Base-by-base conservation (phyloP, 176 grass and related monocot species). In the Puccinellia tenuiflora region DNA sequence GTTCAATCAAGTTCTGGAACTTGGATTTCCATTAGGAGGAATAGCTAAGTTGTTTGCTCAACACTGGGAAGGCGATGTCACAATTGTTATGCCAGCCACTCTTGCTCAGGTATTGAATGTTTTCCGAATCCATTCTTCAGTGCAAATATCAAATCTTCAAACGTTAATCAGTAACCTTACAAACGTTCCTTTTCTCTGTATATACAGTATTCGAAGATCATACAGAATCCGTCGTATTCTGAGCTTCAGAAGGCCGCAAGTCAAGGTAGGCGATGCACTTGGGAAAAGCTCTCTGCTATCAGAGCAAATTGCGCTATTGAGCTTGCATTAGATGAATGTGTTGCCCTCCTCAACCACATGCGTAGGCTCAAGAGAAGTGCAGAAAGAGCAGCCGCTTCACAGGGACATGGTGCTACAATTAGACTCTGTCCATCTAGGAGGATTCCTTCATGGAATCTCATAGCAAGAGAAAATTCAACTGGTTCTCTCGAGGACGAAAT, bases 371-470 rank as follows among this genome's bases (percentile, higher is more conserved):
- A 97, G 74, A 93, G 91, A 77, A 97, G 94, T 82, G 79, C 87
- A 0, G 87, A 88, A 69, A 91, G 94, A 82, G 94, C 91, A 56
- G 90, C 89, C 0, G 59, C 91, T 34, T 93, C 89, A n/a, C 94
- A 97, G 82, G 88, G 90, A 63, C 22, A 86, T 83, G 81, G 84
- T 76, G 66, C 83, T 61, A 70, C 71, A 80, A 72, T 89, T 45
- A 92, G 93, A 73, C 76, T 98, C 52, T 90, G 82, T 60, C 90
- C 95, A 90, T 88, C 92, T 46, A 92, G 90, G 79, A 98, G 92
- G 79, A 98, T 98, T 62, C 96, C 92, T 5, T 98, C 96, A 59
- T 98, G 96, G 96, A 98, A 98, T 86, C 86, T 92, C 75, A 95
- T 98, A 87, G 96, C 96, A 79, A 93, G 96, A 79, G 96, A 98